phyloP scores from a whole-genome alignment of 306 rosid genomes.

The Inga laurina region DNA sequence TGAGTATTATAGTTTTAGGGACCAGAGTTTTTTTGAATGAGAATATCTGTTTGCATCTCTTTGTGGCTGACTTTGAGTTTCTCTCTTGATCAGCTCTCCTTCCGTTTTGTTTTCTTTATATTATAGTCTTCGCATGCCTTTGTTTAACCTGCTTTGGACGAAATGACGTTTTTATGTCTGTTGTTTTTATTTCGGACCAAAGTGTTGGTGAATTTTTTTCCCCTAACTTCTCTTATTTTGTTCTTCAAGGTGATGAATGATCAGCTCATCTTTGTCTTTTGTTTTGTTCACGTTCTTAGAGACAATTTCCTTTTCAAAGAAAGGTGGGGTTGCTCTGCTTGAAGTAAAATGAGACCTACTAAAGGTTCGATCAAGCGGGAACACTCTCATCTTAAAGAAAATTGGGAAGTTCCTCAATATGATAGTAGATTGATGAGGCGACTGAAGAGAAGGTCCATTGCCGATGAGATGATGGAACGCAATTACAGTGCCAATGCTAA shows the following conservation, averaged over 20 bases:
- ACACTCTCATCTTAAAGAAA: constrained; percentile 6
- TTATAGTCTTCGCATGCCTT: not conserved
- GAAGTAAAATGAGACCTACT: constrained; percentile 26
- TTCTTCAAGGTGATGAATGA: not conserved
- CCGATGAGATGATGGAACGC: not conserved
- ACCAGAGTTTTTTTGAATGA: not conserved
- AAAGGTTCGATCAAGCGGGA: not conserved
- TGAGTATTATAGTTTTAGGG: not conserved
- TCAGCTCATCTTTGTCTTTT: not conserved
- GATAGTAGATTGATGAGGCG: constrained; percentile 44
- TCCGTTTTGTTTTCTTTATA: not conserved
- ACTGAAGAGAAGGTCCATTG: constrained; percentile 42
- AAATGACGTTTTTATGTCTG: not conserved
- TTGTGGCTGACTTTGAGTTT: not conserved
- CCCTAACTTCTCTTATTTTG: not conserved
- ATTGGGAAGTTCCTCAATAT: not conserved
- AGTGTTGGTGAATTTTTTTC: not conserved
- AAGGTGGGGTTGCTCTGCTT: not conserved
- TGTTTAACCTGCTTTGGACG: not conserved
- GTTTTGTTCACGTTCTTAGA: not conserved
- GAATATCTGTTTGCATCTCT: not conserved
- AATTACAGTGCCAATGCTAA: constrained; percentile 3
- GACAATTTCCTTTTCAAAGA: not conserved
- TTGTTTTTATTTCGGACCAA: not conserved
- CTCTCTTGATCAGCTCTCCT: not conserved